A percentile compares a stretch with the other conserved stretches of the same genome.
Evolutionary conservation across 345 rosid species (phyloP).

Genomic region (Eutrema yunnanense): DNA sequence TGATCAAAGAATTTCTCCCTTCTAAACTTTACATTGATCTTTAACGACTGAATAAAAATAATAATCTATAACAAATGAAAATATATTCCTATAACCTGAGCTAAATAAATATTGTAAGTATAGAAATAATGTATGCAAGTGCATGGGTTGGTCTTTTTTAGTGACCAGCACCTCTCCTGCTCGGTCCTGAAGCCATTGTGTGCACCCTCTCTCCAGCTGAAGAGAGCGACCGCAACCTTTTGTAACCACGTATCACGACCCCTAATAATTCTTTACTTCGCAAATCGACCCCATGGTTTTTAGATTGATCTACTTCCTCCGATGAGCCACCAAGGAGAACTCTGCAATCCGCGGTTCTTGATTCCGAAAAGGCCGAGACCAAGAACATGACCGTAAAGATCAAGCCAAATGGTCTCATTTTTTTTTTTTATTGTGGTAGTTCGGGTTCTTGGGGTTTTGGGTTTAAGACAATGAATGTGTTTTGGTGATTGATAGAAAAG

Average conservation of each 20-base stretch:
- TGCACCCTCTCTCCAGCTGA: constrained; percentile 20
- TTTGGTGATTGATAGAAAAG: constrained; percentile 31
- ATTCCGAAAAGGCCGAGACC: constrained; percentile 31
- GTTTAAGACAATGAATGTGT: constrained; percentile 17
- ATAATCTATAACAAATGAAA: constrained; percentile 18
- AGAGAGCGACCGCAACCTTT: constrained; percentile 20
- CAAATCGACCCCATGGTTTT: constrained; percentile 9
- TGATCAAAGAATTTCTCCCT: constrained; percentile 16
- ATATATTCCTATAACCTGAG: constrained; percentile 16
- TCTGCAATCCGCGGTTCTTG: constrained; percentile 33
- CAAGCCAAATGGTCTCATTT: constrained; percentile 37
- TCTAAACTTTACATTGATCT: constrained; percentile 24
- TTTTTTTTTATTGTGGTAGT: neutral
- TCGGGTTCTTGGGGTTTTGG: constrained; percentile 10
- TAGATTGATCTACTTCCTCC: constrained; percentile 1
- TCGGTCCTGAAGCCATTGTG: constrained; percentile 63
- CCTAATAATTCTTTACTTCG: constrained; percentile 12
- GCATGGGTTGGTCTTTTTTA: constrained; percentile 1
- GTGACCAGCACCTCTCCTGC: constrained; percentile 80
- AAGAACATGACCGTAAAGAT: constrained; percentile 31
- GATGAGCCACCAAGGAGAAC: constrained; percentile 12
- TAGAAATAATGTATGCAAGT: neutral
- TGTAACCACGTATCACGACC: constrained; percentile 17
- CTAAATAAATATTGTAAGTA: constrained; percentile 15
- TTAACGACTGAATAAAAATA: constrained; percentile 17